A percentile compares a stretch with the other conserved stretches of the same genome.
phyloP scores from a whole-genome alignment of 73 alveolate genomes.

The Paraurostyla sp. region DNA sequence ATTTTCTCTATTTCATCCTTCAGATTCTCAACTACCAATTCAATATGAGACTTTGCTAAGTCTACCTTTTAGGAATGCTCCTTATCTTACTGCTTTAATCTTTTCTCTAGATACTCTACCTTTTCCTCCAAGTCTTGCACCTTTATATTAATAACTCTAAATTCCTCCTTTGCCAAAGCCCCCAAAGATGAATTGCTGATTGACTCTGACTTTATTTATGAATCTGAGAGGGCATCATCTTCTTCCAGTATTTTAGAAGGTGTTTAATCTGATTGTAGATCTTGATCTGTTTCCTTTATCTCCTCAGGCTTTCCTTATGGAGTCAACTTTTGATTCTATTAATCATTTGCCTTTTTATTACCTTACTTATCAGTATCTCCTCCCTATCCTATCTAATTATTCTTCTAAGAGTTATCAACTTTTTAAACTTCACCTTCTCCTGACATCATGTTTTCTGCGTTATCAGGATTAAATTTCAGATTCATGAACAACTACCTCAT shows the following conservation, averaged over 20 bases:
- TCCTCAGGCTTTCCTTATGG: background rate
- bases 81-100: background rate
- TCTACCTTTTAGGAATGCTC: background rate
- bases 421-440: background rate
- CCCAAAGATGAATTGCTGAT: background rate
- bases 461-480: background rate
- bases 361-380: no score
- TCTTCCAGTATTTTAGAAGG: background rate
- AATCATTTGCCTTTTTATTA: no score
- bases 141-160: background rate
- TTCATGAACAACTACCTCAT: conserved; percentile 36
- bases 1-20: conserved; percentile 13
- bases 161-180: background rate
- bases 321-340: no score
- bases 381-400: no score
- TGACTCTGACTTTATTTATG: background rate
- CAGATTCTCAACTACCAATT: conserved; percentile 14
- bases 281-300: background rate
- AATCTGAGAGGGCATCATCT: background rate
- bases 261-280: no score
- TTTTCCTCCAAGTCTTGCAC: conserved; percentile 27
- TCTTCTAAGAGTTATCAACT: background rate
- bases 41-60: background rate
- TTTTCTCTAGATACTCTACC: background rate
- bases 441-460: no score